Base-by-base conservation (phyloP, 306 rosid species). In the Fragaria nilgerrensis region DNA sequence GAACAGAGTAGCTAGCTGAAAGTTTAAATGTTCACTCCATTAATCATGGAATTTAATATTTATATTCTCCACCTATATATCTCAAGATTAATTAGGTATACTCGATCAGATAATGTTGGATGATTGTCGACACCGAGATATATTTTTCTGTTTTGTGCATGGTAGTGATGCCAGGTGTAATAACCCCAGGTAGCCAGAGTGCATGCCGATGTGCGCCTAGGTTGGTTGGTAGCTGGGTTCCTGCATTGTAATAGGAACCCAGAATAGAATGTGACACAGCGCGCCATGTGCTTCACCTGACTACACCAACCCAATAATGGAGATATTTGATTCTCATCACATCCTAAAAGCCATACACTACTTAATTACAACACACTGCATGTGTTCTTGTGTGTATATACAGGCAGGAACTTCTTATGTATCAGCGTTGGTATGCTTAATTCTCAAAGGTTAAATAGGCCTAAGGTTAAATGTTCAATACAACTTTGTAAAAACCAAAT, bases 221-320 rank as follows among this genome's bases (percentile, higher is more conserved):
- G 69, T 74, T 74, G 44, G 44, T 41, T 41, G 44, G 11, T 41
- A 41, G 69, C 29, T 16, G 43, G 55, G 69, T 43, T 23, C 55
- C 58, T 61, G 12, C 36, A 32, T 3, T 41, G 47, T 27, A 25
- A 74, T 44, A 32, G 70, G 29, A 55, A 45, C 70, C 56, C 20
- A 27, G 11, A 59, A 74, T 9, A 59, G 78, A 74, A 74, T 61
- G 78, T 44, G 78, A 74, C 78, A 45, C 47, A 3, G 36, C 36
- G 36, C 7, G 9, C 61, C 78, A 75, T 44, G 78, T 75, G 78
- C 48, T 19, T 3, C 78, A 29, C 70, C 78, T 27, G 78, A 75
- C 59, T 19, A 20, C 70, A 75, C 78, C 58, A 16, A 61, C n/a
- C 68, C 22, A 75, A 75, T 75, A 43, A 75, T 75, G 32, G 69